These are phyloP conservation scores for Eutypa lata DNA, from an alignment of 2,329 filamentous ascomycete genomes.

Conservation along the genomic window DNA sequence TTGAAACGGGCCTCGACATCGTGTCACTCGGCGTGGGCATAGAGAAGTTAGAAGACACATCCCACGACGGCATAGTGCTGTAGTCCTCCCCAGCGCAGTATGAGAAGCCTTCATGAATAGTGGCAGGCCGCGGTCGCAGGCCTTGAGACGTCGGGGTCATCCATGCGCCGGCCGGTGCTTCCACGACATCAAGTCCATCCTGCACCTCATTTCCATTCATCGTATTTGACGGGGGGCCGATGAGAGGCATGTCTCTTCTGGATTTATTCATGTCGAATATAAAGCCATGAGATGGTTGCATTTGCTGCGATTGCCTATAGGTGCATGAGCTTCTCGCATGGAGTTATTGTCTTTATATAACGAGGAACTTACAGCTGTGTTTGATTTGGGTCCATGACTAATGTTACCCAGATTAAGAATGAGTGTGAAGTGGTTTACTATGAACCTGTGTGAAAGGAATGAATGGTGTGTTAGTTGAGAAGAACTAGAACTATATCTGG, in stretches of 20 bases:
- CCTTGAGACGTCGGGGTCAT: constrained; percentile 52
- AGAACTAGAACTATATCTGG: background rate
- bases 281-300: constrained; percentile 45
- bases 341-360: constrained; percentile 10
- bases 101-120: constrained; percentile 60
- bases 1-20: constrained; percentile 52
- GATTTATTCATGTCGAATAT: constrained; percentile 47
- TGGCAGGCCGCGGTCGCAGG: constrained; percentile 52
- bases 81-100: constrained; percentile 56
- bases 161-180: constrained; percentile 48
- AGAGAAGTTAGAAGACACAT: constrained; percentile 48
- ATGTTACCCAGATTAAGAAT: constrained; percentile 30
- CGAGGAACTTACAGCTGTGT: constrained; percentile 47
- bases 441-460: constrained; percentile 20
- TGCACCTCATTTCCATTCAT: constrained; percentile 53
- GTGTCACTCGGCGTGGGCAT: constrained; percentile 51
- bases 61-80: constrained; percentile 53
- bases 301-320: constrained; percentile 41
- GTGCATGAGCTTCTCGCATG: constrained; percentile 32
- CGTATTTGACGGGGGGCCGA: constrained; percentile 40
- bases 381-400: constrained; percentile 50
- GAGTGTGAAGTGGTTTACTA: constrained; percentile 33
- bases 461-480: background rate
- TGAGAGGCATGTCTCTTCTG: constrained; percentile 40
- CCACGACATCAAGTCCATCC: constrained; percentile 44